Conservation (phyloP, 169 alveolate species). For the Eimeria sp. region DNA sequence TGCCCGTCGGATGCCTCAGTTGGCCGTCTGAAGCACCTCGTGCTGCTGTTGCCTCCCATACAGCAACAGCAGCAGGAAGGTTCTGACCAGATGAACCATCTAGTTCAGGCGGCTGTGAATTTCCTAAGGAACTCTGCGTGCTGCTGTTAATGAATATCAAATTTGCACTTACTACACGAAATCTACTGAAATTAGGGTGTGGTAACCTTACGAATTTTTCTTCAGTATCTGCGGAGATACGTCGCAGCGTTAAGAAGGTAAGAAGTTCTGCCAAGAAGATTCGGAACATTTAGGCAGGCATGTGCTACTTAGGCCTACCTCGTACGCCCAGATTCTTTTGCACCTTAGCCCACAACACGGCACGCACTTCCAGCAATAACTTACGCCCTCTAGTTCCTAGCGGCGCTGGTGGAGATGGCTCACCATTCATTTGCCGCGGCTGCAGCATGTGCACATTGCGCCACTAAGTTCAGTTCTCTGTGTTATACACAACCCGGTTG, state of each 20-base stretch:
- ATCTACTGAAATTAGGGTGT: neutral
- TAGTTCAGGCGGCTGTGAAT: constrained; percentile 61
- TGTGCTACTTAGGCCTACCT: neutral
- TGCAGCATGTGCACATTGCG: neutral
- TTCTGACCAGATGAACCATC: constrained; percentile 33
- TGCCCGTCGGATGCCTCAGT: constrained; percentile 21
- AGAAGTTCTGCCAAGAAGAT: neutral
- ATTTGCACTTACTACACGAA: neutral
- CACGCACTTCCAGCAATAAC: neutral
- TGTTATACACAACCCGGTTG: neutral
- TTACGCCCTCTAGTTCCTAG: neutral
- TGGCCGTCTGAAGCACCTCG: constrained; percentile 48
- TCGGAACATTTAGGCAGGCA: neutral
- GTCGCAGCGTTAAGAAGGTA: neutral
- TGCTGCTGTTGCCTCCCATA: constrained; percentile 60
- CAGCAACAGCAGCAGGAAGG: constrained; percentile 68
- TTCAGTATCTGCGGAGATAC: neutral
- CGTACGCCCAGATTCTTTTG: neutral
- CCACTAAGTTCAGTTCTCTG: neutral
- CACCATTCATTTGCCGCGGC: neutral
- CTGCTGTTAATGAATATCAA: constrained; percentile 6
- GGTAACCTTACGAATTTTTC: neutral
- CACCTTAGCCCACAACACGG: neutral
- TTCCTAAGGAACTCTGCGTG: constrained; percentile 49
- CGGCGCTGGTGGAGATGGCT: neutral